A percentile compares a stretch with the other conserved stretches of the same genome.
These are phyloP conservation scores for Lithohypha guttulata DNA, from an alignment of 2,329 filamentous ascomycete species.

Conservation along the genomic window DNA sequence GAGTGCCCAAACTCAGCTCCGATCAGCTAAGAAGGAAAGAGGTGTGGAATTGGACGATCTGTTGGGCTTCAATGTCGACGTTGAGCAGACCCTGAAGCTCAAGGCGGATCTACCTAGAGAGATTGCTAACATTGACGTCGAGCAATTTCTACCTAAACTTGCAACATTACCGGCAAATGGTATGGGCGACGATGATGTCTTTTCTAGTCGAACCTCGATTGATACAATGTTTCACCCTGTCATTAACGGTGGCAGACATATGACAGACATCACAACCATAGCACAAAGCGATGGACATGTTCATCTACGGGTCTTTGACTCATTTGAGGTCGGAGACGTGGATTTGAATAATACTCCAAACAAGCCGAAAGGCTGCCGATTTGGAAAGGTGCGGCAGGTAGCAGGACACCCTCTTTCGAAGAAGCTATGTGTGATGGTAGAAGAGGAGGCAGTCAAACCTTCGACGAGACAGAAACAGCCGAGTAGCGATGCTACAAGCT, in stretches of 20 bases:
- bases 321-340: slow-evolving; percentile 65
- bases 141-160: slow-evolving; percentile 64
- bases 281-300: slow-evolving; percentile 61
- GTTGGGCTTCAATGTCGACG: slow-evolving; percentile 29
- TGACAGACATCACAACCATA: slow-evolving; percentile 68
- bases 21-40: slow-evolving; percentile 22
- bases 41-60: slow-evolving; percentile 33
- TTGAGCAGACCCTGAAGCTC: slow-evolving; percentile 26
- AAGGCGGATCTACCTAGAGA: slow-evolving; percentile 57
- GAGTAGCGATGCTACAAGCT: background rate
- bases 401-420: slow-evolving; percentile 62
- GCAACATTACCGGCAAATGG: slow-evolving; percentile 56
- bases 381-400: slow-evolving; percentile 44
- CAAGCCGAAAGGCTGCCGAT: slow-evolving; percentile 31
- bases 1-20: slow-evolving; percentile 4
- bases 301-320: slow-evolving; percentile 75
- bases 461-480: slow-evolving; percentile 21
- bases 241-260: slow-evolving; percentile 31
- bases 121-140: slow-evolving; percentile 59
- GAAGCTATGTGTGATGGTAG: slow-evolving; percentile 61
- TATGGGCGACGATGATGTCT: slow-evolving; percentile 48
- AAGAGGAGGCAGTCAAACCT: slow-evolving; percentile 14
- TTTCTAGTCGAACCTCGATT: slow-evolving; percentile 58
- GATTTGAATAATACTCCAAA: slow-evolving; percentile 35
- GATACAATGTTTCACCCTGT: slow-evolving; percentile 58